These are phyloP conservation scores for Macrophomina tecta DNA, from an alignment of 2,329 filamentous ascomycete genomes.

Conservation along the genomic window DNA sequence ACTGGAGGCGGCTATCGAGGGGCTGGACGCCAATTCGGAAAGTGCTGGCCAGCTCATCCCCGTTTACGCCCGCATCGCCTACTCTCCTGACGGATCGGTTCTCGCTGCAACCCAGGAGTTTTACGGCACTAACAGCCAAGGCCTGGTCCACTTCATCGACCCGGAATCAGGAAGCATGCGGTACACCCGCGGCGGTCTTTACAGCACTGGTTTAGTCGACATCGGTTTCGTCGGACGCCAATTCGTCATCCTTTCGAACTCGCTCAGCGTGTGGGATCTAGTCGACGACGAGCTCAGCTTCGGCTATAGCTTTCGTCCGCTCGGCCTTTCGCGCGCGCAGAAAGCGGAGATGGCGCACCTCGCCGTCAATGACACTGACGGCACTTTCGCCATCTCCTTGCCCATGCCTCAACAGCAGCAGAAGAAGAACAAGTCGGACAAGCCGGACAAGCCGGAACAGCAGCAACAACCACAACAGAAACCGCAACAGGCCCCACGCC, in stretches of 20 bases:
- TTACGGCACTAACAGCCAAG: slow-evolving; percentile 53
- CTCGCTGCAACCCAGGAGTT: slow-evolving; percentile 44
- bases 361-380: slow-evolving; percentile 67
- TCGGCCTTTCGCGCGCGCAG: slow-evolving; percentile 42
- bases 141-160: slow-evolving; percentile 78
- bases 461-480: slow-evolving; percentile 34
- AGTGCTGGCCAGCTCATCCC: slow-evolving; percentile 43
- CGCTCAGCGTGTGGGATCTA: slow-evolving; percentile 81
- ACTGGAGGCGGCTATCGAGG: slow-evolving; percentile 47
- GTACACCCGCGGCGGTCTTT: slow-evolving; percentile 70
- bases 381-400: slow-evolving; percentile 51
- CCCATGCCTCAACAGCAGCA: slow-evolving; percentile 42
- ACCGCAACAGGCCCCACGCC: slow-evolving; percentile 28
- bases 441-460: slow-evolving; percentile 35
- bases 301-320: slow-evolving; percentile 63
- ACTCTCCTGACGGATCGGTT: slow-evolving; percentile 60
- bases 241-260: slow-evolving; percentile 75
- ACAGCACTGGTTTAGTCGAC: slow-evolving; percentile 68
- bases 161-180: slow-evolving; percentile 70
- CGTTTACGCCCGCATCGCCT: slow-evolving; percentile 71
- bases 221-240: slow-evolving; percentile 75
- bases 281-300: slow-evolving; percentile 78
- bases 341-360: slow-evolving; percentile 61
- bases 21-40: slow-evolving; percentile 34
- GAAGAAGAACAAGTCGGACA: slow-evolving; percentile 15